Evolutionary conservation across 2,329 filamentous ascomycete species (phyloP), one percentile per base, ranked within the genome.

Genomic region (Grosmannia clavigera): DNA sequence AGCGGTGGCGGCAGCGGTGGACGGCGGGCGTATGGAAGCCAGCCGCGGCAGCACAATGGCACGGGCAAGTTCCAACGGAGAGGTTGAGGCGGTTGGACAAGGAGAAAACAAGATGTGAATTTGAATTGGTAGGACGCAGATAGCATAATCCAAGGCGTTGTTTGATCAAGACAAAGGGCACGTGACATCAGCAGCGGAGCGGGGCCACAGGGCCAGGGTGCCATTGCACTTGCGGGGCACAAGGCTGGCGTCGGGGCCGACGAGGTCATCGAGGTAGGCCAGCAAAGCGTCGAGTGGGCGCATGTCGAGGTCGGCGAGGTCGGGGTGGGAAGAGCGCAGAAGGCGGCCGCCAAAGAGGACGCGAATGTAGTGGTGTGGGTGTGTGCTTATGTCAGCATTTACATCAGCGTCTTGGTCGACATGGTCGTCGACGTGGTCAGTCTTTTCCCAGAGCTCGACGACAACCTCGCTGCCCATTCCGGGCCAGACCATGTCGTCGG

Each of bases 401-500:
- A 1, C 65, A 66, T 11, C 12, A 10, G 11, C 16, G 10, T 16
- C 16, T 7, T 33, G 25, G 12, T 25, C 16, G 10, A 6, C 16
- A 3, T 33, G 25, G 12, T 25, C 40, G 2, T n/a, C 33, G 3
- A 62, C 58, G 9, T 29, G 1, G 16, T 35, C 43, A 12, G 14
- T 51, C 70, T 69, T 66, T 71, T 74, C 51, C 67, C 84, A 91
- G 35, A 92, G 68, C 73, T 92, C 88, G 68, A 92, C 90, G 0
- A 91, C 81, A 0, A 92, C 77, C 72, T 92, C 88, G 11, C 82
- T 77, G 0, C 88, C 88, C 88, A 92, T 91, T 0, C 88, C 88
- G 0, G 88, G 88, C 88, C 88, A 92, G 1, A 90, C 83, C 88
- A 92, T 92, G 58, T 76, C 70, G 27, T 90, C 84, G 1, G 87